Evolutionary conservation across 495 filamentous ascomycete species (phyloP).

Genomic region (Astrothelium subdiscretum): DNA sequence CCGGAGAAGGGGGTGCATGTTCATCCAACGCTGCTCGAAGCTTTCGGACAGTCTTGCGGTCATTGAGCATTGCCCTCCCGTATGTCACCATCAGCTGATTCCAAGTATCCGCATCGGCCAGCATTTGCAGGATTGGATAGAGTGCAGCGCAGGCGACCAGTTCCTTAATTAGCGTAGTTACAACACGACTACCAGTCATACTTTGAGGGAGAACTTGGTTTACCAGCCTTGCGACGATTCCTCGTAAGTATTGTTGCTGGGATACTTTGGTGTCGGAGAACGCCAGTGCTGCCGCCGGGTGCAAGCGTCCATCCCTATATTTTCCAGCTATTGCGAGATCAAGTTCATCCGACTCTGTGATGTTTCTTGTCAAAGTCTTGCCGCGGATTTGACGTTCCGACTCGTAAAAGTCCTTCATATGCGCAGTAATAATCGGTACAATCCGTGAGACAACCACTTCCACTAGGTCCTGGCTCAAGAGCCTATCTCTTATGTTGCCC

Average conservation of each 20-base stretch:
- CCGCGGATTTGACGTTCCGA: conserved; percentile 83
- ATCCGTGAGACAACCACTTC: conserved; percentile 69
- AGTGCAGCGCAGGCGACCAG: conserved; percentile 70
- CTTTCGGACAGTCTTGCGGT: conserved; percentile 89
- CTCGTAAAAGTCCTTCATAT: conserved; percentile 81
- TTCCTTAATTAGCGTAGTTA: conserved; percentile 70
- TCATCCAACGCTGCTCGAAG: conserved; percentile 88
- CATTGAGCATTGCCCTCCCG: conserved; percentile 64
- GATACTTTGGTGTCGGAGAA: conserved; percentile 69
- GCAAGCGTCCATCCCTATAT: conserved; percentile 79
- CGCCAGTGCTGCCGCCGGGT: conserved; percentile 73
- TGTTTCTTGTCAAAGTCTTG: conserved; percentile 69
- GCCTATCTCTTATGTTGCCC: conserved; percentile 51
- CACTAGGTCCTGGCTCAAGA: conserved; percentile 64
- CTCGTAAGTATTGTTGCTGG: conserved; percentile 79
- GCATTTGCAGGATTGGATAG: conserved; percentile 54
- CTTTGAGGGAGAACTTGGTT: conserved; percentile 61
- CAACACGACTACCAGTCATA: conserved; percentile 65
- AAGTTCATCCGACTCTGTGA: conserved; percentile 94
- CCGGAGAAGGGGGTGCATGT: conserved; percentile 65
- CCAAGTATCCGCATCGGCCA: conserved; percentile 91
- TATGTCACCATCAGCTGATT: conserved; percentile 89
- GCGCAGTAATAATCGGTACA: conserved; percentile 80
- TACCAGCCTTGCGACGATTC: conserved; percentile 55
- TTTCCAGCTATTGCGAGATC: conserved; percentile 88